Conservation (phyloP, 192 early-diverging fungal species). For the Entophlyctis luteolus region DNA sequence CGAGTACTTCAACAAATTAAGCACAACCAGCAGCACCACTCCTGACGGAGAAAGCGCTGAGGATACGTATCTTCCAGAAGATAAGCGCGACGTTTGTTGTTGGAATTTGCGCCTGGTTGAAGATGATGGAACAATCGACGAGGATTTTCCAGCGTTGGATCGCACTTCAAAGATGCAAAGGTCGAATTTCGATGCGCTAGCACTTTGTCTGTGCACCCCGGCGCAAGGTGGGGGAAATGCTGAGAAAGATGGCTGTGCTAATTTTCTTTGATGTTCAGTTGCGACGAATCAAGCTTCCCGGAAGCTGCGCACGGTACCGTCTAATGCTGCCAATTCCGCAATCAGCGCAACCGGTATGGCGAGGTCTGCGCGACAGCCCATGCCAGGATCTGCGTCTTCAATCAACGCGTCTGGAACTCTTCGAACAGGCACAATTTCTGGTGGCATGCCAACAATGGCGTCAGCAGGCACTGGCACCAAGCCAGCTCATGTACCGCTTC, state of each 20-base stretch:
- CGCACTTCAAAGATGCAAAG: conserved; percentile 77
- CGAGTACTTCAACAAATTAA: conserved; percentile 67
- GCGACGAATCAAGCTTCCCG: conserved; percentile 31
- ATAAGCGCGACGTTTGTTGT: conserved; percentile 62
- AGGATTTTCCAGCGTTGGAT: conserved; percentile 95
- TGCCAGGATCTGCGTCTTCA: no score
- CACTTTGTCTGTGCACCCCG: conserved; percentile 72
- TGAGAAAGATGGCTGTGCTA: no score
- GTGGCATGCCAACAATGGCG: no score
- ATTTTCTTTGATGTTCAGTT: conserved; percentile 22
- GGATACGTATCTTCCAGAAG: conserved; percentile 49
- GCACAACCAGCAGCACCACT: neutral
- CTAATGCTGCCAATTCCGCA: no score
- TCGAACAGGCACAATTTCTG: no score
- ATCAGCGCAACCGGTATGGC: no score
- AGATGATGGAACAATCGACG: conserved; percentile 93
- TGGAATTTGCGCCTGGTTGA: conserved; percentile 94
- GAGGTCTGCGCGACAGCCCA: no score
- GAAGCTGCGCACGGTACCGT: neutral
- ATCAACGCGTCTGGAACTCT: no score
- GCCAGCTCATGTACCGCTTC: no score
- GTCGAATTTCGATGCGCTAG: conserved; percentile 88
- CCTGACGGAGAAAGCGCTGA: conserved; percentile 33
- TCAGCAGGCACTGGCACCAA: no score
- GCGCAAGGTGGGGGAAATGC: conserved; percentile 54